Percentiles rank a stretch among this genome's conserved stretches.
These are phyloP conservation scores for Madurella mycetomatis DNA, from an alignment of 2,329 filamentous ascomycete genomes.

Conservation along the genomic window DNA sequence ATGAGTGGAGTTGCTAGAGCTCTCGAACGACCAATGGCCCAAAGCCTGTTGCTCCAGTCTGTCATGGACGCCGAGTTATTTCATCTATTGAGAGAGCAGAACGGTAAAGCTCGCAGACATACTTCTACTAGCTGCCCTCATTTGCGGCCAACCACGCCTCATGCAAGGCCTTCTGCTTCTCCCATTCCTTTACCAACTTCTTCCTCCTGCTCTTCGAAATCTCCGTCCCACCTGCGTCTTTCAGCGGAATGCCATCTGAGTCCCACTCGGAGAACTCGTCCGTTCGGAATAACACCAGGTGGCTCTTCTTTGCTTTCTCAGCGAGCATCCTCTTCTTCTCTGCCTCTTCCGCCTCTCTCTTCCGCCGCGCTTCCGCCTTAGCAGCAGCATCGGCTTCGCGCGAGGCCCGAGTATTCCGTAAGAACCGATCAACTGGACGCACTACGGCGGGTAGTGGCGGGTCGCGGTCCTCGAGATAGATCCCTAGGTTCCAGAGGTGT, in stretches of 20 bases:
- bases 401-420: conserved; percentile 51
- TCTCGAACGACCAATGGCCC: too few species aligned
- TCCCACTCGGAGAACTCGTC: conserved; percentile 62
- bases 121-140: too few species aligned
- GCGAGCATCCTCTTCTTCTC: conserved; percentile 39
- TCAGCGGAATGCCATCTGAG: conserved; percentile 58
- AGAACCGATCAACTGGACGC: conserved; percentile 56
- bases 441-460: conserved; percentile 55
- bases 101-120: too few species aligned
- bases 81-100: too few species aligned
- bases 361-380: conserved; percentile 40
- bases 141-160: conserved; percentile 42
- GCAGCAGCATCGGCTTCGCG: conserved; percentile 49
- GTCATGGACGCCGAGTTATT: too few species aligned
- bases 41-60: too few species aligned
- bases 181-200: conserved; percentile 67
- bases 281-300: conserved; percentile 31
- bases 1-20: too few species aligned
- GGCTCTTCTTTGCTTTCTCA: conserved; percentile 30
- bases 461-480: conserved; percentile 68
- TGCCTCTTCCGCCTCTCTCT: conserved; percentile 32
- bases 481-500: conserved; percentile 60
- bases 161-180: conserved; percentile 64
- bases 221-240: conserved; percentile 57
- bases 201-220: conserved; percentile 61